Percentiles rank a stretch among this genome's conserved stretches.
phyloP scores from a whole-genome alignment of 2,329 filamentous ascomycete genomes.

The Cladosporium sp. region DNA sequence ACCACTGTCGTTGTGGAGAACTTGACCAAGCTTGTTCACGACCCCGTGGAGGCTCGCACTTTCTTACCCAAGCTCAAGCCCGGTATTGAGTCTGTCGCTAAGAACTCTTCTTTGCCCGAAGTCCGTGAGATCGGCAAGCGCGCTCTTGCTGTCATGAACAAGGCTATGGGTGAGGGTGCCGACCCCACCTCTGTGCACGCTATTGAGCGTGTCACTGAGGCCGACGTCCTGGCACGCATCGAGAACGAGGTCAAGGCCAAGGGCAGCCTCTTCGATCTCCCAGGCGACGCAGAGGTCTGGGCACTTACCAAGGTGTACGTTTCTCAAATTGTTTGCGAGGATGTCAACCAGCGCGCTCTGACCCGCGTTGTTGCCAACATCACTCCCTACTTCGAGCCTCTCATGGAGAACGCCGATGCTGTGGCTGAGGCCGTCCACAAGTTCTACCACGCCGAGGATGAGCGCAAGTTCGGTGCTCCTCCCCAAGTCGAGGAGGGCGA shows the following conservation, averaged over 20 bases:
- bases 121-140: conserved; percentile 85
- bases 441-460: conserved; percentile 77
- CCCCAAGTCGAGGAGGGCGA: conserved; percentile 88
- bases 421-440: conserved; percentile 71
- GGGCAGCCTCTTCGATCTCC: conserved; percentile 58
- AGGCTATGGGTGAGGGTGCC: conserved; percentile 71
- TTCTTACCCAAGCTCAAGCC: conserved; percentile 94
- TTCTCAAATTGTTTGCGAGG: conserved; percentile 78
- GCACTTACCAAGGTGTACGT: conserved; percentile 69
- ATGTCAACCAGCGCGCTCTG: conserved; percentile 77
- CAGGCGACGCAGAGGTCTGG: conserved; percentile 60
- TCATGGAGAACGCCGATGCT: conserved; percentile 62
- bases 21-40: conserved; percentile 95
- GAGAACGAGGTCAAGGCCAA: conserved; percentile 71
- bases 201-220: conserved; percentile 62
- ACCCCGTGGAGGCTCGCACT: conserved; percentile 86
- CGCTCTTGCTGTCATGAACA: conserved; percentile 81
- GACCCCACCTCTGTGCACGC: conserved; percentile 46
- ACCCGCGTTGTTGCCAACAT: conserved; percentile 66
- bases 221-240: conserved; percentile 71
- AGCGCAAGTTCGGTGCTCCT: conserved; percentile 79
- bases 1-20: conserved; percentile 97
- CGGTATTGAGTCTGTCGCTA: conserved; percentile 82
- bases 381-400: conserved; percentile 67
- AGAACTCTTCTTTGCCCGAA: conserved; percentile 87